Base-by-base conservation (phyloP, 1,139 yeast species). In the Saccharomyces hybrid region DNA sequence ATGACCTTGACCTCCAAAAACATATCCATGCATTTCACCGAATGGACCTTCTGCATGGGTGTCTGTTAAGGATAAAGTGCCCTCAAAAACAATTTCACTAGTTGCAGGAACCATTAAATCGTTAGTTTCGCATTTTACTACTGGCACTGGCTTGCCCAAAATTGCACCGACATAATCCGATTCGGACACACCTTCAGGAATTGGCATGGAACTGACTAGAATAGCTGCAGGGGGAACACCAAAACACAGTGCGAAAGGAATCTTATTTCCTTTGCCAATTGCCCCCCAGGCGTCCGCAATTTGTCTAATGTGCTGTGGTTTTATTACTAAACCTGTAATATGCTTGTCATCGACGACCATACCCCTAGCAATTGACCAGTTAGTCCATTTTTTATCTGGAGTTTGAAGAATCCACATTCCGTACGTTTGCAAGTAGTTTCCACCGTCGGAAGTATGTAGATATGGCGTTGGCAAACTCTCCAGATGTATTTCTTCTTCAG, bases 181-280 rank as follows among this genome's bases (percentile, higher is more conserved):
- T 54, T 63, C 67, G 20, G 58, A 51, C 16, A 48, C 62, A 6
- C 61, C 62, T 9, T 53, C 66, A 4, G 67, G 66, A 16, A 64
- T 58, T 14, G 67, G 64, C 65, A 63, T 61, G 11, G 65, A 61
- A 28, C 59, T 52, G 6, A 59, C 63, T 34, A 63, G 46, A 20
- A 63, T 62, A n/a, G 66, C 64, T 14, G 66, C 66, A 3, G 66
- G 66, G 11, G 66, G 67, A 13, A 61, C 66, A 50, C 67, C 67
- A 52, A 64, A 64, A 49, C 62, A 58, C 38, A 64, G 54, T 4
- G 61, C 60, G 42, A 56, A 60, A 25, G 66, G 67, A 16, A 63
- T 55, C 11, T 55, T 34, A 27, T 52, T 51, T 42, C 55, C 57
- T 50, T 56, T 60, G 14, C 65, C 65, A 34, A 59, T 42, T 9